phyloP scores from a whole-genome alignment of 2,329 filamentous ascomycete species.

The Didymella sp. region DNA sequence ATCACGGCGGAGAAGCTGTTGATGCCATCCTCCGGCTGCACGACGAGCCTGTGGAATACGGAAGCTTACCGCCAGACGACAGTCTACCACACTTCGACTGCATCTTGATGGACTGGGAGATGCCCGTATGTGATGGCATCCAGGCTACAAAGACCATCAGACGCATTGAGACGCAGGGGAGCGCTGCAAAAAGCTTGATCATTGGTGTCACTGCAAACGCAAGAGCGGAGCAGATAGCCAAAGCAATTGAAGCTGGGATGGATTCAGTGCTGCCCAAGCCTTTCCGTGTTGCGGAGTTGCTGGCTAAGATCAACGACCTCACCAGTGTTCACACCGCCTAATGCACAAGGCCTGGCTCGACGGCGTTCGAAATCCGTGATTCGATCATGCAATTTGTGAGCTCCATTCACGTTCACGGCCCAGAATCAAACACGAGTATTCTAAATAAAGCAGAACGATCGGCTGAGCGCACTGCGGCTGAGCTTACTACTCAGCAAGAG shows the following conservation, averaged over 20 bases:
- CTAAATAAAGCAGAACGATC: not conserved
- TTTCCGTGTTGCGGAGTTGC: conserved; percentile 55
- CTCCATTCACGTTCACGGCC: not conserved
- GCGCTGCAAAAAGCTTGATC: conserved; percentile 25
- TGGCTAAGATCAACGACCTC: conserved; percentile 16
- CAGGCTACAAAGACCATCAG: conserved; percentile 1
- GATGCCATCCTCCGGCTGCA: conserved; percentile 18
- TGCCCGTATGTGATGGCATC: conserved; percentile 30
- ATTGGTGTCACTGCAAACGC: conserved; percentile 42
- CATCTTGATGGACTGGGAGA: conserved; percentile 39
- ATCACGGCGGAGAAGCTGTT: conserved; percentile 39
- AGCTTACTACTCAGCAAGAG: not conserved
- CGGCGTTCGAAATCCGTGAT: not conserved
- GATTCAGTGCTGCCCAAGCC: conserved; percentile 74
- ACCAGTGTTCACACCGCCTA: not conserved
- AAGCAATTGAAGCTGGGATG: conserved; percentile 34
- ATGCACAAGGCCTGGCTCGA: not conserved
- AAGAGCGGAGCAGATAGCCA: conserved; percentile 33
- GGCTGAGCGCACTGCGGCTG: not conserved
- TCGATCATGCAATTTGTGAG: not conserved
- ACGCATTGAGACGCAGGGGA: conserved; percentile 21
- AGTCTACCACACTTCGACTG: conserved; percentile 1
- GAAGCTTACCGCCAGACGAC: not conserved
- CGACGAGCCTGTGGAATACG: not conserved
- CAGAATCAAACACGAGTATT: not conserved